Percentiles rank a stretch among this genome's conserved stretches.
Evolutionary conservation across 208 protist genomes (phyloP).

Genomic region (Lotmaria passim): DNA sequence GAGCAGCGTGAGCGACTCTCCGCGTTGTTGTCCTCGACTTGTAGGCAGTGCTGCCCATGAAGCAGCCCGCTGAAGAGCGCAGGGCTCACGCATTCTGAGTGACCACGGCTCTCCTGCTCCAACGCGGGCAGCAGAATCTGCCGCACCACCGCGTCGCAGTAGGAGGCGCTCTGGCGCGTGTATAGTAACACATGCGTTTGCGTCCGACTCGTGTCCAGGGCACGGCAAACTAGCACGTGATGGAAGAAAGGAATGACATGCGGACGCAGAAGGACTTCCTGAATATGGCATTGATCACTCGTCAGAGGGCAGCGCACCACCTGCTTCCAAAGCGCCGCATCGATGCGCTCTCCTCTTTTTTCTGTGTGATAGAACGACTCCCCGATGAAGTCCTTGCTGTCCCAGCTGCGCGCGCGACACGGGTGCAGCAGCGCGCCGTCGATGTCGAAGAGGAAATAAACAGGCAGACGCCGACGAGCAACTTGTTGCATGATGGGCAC

Average conservation of each 20-base stretch:
- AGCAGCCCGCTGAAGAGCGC: constrained; percentile 8
- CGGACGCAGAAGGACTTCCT: constrained; percentile 38
- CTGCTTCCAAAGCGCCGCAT: background rate
- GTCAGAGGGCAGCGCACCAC: constrained; percentile 11
- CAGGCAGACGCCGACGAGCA: constrained; percentile 22
- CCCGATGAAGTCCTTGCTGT: background rate
- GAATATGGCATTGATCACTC: constrained; percentile 1
- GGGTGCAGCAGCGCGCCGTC: constrained; percentile 52
- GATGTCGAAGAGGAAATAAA: constrained; percentile 65
- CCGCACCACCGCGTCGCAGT: constrained; percentile 39
- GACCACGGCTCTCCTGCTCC: background rate
- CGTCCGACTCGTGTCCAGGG: constrained; percentile 35
- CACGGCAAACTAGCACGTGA: constrained; percentile 20
- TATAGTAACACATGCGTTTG: constrained; percentile 42
- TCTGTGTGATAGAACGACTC: background rate
- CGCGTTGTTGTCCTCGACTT: no score
- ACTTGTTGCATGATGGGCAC: background rate
- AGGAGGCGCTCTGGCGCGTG: constrained; percentile 46
- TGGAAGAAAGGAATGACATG: constrained; percentile 43
- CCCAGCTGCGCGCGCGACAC: background rate
- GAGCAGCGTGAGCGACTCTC: no score
- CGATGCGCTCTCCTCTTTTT: no score
- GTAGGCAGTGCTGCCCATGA: background rate
- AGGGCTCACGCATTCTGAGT: background rate
- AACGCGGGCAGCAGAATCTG: constrained; percentile 32